These are phyloP conservation scores for Globisporangium camurandrum DNA, from an alignment of 352 stramenopile species.

Conservation along the genomic window DNA sequence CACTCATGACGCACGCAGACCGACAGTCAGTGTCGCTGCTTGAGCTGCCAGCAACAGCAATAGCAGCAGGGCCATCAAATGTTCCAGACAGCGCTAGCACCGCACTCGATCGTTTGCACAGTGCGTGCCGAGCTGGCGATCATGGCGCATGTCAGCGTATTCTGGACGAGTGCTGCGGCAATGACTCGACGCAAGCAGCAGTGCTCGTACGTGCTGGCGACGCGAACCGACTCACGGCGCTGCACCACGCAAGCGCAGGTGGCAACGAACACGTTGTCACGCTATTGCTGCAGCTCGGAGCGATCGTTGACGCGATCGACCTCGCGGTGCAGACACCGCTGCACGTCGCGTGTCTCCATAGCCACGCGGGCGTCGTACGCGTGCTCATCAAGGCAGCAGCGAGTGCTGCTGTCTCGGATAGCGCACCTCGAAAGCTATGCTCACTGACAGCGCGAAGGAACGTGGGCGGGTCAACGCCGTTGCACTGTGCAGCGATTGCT, in stretches of 20 bases:
- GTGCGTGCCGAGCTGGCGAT: slow-evolving; percentile 31
- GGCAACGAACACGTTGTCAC: slow-evolving; percentile 38
- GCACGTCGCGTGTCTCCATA: slow-evolving; percentile 43
- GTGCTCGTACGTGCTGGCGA: slow-evolving; percentile 15
- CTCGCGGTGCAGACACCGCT: slow-evolving; percentile 42
- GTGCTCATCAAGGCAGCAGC: slow-evolving; percentile 14
- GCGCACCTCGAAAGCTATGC: not conserved
- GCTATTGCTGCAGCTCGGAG: slow-evolving; percentile 35
- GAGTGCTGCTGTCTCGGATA: not conserved
- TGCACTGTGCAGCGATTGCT: slow-evolving; percentile 39
- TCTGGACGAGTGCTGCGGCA: slow-evolving; percentile 16
- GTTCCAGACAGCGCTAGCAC: slow-evolving; percentile 3
- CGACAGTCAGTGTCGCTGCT: slow-evolving; percentile 18
- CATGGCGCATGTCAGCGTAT: slow-evolving; percentile 32
- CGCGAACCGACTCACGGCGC: slow-evolving; percentile 24
- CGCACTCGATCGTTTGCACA: slow-evolving; percentile 12
- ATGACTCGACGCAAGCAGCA: slow-evolving; percentile 12
- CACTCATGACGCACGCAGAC: slow-evolving; percentile 16
- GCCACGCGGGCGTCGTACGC: slow-evolving; percentile 19
- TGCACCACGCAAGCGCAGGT: slow-evolving; percentile 45
- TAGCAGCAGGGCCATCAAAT: too few species aligned
- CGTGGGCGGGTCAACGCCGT: slow-evolving; percentile 41
- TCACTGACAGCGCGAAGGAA: slow-evolving; percentile 19
- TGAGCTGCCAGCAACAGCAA: slow-evolving; percentile 13
- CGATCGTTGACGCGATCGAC: slow-evolving; percentile 23